These are phyloP conservation scores for Dactylonectria estremocensis DNA, from an alignment of 2,329 filamentous ascomycete genomes.

Conservation along the genomic window DNA sequence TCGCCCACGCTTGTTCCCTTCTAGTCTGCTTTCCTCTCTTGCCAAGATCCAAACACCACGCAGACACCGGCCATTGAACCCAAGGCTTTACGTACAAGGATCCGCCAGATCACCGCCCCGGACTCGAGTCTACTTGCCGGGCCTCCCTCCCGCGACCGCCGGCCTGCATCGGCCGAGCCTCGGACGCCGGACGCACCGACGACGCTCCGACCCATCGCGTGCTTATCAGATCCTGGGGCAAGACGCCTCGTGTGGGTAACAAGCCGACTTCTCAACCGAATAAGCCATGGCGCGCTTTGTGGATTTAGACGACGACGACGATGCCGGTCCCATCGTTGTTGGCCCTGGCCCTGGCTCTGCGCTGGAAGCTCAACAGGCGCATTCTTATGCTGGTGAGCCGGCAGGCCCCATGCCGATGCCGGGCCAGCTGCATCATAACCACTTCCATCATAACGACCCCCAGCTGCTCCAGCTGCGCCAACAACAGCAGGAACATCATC, in stretches of 20 bases:
- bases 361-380: conserved; percentile 36
- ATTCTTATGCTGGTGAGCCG: conserved; percentile 38
- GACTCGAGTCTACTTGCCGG: conserved; percentile 32
- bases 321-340: conserved; percentile 32
- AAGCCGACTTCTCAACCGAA: conserved; percentile 15
- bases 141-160: conserved; percentile 41
- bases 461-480: conserved; percentile 29
- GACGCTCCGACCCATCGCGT: conserved; percentile 29
- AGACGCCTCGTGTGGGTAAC: conserved; percentile 10
- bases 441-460: conserved; percentile 41
- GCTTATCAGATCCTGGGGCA: conserved; percentile 51
- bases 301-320: conserved; percentile 49
- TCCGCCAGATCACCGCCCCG: background rate
- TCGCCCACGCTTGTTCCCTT: background rate
- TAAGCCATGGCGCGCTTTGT: conserved; percentile 50
- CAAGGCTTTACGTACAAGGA: conserved; percentile 16
- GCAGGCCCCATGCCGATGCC: conserved; percentile 43
- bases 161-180: conserved; percentile 43
- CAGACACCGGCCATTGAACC: conserved; percentile 6
- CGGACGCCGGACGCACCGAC: conserved; percentile 33
- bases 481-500: conserved; percentile 44
- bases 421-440: conserved; percentile 33
- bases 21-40: conserved; percentile 1
- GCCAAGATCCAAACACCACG: background rate
- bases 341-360: conserved; percentile 31